Percentiles rank a stretch among this genome's conserved stretches.
Evolutionary conservation across 495 filamentous ascomycete species (phyloP).

Genomic region (Aspergillus steynii): DNA sequence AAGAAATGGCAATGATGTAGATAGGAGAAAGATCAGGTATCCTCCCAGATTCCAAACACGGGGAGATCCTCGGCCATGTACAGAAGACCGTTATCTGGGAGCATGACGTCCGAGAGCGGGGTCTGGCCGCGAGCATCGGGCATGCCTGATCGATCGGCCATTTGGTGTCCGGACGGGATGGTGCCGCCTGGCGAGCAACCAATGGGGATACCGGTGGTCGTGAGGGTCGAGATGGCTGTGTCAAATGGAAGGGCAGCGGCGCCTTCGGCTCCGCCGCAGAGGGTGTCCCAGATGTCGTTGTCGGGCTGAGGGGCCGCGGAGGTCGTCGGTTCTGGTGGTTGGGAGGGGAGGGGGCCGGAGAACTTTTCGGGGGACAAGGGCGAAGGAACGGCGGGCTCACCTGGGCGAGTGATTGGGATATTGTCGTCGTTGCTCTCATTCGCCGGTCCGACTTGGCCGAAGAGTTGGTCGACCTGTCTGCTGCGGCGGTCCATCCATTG

Average conservation of each 20-base stretch:
- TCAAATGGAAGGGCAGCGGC: slow-evolving; percentile 34
- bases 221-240: slow-evolving; percentile 51
- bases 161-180: slow-evolving; percentile 20
- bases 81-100: slow-evolving; percentile 40
- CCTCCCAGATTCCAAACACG: slow-evolving; percentile 42
- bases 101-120: slow-evolving; percentile 41
- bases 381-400: slow-evolving; percentile 21
- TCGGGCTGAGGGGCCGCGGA: slow-evolving; percentile 15
- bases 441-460: slow-evolving; percentile 35
- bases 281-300: slow-evolving; percentile 34
- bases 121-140: slow-evolving; percentile 29
- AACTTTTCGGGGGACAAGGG: slow-evolving; percentile 32
- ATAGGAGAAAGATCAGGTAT: slow-evolving; percentile 14
- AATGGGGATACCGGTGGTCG: slow-evolving; percentile 44
- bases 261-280: slow-evolving; percentile 31
- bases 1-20: background rate
- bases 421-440: slow-evolving; percentile 21
- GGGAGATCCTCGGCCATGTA: slow-evolving; percentile 45
- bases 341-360: slow-evolving; percentile 11
- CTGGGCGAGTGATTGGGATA: slow-evolving; percentile 14
- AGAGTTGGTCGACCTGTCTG: slow-evolving; percentile 42
- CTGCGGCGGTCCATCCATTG: slow-evolving; percentile 41
- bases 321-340: slow-evolving; percentile 17
- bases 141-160: background rate
- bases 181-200: slow-evolving; percentile 45